phyloP scores from a whole-genome alignment of 2,329 filamentous ascomycete species.

The Colletotrichum sp. region DNA sequence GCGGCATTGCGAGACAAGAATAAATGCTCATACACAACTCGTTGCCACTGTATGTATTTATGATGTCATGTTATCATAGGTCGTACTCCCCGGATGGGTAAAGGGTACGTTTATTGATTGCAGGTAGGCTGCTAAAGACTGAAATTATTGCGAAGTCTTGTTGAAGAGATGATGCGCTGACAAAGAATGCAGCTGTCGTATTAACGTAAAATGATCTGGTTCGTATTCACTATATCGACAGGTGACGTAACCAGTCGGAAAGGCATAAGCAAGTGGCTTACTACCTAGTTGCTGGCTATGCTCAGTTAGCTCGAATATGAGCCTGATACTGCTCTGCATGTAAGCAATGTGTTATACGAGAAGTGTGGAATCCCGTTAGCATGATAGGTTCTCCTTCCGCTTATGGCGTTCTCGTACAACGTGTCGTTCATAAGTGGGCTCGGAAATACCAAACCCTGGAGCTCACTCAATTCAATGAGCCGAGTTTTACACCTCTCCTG shows the following conservation, averaged over 20 bases:
- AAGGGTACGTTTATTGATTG: background rate
- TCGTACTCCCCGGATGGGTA: accelerated
- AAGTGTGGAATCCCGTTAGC: background rate
- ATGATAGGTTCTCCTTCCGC: background rate
- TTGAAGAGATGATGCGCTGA: background rate
- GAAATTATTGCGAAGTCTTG: accelerated
- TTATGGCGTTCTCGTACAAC: background rate
- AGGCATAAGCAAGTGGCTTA: background rate
- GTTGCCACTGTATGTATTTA: background rate
- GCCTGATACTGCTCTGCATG: background rate
- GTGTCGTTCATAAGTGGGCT: background rate
- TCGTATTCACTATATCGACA: background rate
- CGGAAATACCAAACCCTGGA: background rate
- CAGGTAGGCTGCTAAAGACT: background rate
- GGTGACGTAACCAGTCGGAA: background rate
- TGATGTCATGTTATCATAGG: background rate
- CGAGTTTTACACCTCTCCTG: background rate
- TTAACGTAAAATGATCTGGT: background rate
- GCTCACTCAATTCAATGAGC: background rate
- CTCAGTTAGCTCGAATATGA: background rate
- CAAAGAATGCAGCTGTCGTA: background rate
- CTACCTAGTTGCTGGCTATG: background rate
- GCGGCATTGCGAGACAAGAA: too few relatives aligned
- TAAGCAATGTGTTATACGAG: background rate
- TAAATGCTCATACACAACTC: background rate